Evolutionary conservation across 2,329 filamentous ascomycete species (phyloP), one percentile per base, ranked within the genome.

Genomic region (Coniosporium tulheliwenetii): DNA sequence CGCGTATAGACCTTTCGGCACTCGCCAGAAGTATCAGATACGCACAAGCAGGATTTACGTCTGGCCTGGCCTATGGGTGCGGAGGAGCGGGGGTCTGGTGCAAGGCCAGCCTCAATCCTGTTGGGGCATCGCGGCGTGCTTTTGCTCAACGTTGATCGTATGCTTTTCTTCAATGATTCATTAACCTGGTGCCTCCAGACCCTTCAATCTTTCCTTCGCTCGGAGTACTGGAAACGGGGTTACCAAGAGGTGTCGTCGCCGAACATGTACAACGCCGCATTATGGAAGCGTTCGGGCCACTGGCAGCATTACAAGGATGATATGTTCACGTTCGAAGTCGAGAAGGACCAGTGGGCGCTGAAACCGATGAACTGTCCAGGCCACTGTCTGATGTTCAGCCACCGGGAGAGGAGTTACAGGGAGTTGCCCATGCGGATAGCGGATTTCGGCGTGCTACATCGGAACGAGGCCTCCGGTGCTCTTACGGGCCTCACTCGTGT

Each of bases 321-420:
- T 64, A 96, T 96, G 89, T 86, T 86, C 61, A 79, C 78, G n/a
- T 78, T 94, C 50, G 67, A 77, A 37, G 69, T 81, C 30, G 87
- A 95, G 60, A 93, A 94, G 69, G 81, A 82, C 47, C 70, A 78
- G 48, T 86, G 80, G 68, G 86, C 79, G 12, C 66, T 96, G 39
- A 96, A 96, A 67, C 89, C 89, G 26, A 96, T 96, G 91, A 96
- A 96, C 67, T 98, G 91, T 64, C 91, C 91, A 3, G 86, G 86
- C 26, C 89, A 96, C 63, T 93, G 84, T 62, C 66, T 91, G 48
- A 81, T 95, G 54, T 94, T 94, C 60, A 76, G 73, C 39, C 81
- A 89, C 60, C 75, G 82, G 41, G 82, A 85, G 55, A 75, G 85
- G 52, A 91, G 81, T 61, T 94, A 96, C 62, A 73, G 82, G 53